Base-by-base conservation (phyloP, 768 basidiomycete genomes). In the Termitomyces sp. region DNA sequence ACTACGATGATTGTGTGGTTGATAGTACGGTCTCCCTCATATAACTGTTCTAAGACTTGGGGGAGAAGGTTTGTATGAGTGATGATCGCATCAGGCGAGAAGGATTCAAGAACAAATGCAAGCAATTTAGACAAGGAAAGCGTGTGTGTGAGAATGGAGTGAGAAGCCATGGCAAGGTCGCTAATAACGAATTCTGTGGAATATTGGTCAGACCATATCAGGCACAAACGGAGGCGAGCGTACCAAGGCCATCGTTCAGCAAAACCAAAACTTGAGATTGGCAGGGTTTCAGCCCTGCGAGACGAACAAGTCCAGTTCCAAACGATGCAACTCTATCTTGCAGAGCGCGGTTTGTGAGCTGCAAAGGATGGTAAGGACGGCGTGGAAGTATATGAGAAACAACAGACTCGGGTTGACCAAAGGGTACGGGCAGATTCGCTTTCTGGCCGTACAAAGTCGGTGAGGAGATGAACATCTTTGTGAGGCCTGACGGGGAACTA, bases 211-310 rank as follows among this genome's bases (percentile, higher is more conserved):
- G 15, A 4, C 12, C 9, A 17, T 40, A 19, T 41, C 9, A 14
- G 17, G 17, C 41, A 19, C 5, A 35, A 17, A 51, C 8, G 52
- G 38, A 44, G 14, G 5, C 17, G 26, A 26, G 67, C 78, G 12
- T 61, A 89, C 91, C 91, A 46, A 94, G 73, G 45, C 86, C 70
- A 65, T 94, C 92, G 60, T 94, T 89, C 41, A 94, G 73, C 26
- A 93, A 72, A 12, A 94, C 69, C n/a, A 94, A 67, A 8, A 89
- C 89, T 58, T 76, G 85, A 30, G 89, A 87, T 51, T 82, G 78
- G 51, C 75, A 73, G 3, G 82, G 78, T 43, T 80, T 74, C 7
- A 90, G 70, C 17, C 75, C 75, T 2, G 79, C 80, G 37, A 83
- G 71, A 26, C 76, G 77, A 30, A 87, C 63, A 28, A 94, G 78